These are phyloP conservation scores for Penicillium sp. DNA, from an alignment of 2,329 filamentous ascomycete species.

Conservation along the genomic window DNA sequence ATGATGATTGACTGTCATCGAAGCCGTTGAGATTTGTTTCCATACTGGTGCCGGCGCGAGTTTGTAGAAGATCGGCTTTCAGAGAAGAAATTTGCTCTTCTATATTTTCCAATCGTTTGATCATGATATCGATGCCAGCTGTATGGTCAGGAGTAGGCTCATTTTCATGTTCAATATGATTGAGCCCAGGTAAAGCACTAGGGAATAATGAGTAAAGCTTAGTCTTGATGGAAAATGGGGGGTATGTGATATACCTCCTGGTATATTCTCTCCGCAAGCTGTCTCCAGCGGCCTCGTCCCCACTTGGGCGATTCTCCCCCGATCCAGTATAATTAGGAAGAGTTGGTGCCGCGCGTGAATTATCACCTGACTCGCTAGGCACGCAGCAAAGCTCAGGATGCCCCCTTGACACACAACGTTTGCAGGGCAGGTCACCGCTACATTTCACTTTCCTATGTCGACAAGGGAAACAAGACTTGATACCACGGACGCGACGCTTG, in stretches of 20 bases:
- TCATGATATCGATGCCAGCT: not conserved
- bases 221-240: not conserved
- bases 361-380: not conserved
- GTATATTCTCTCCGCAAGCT: not conserved
- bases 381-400: slow-evolving; percentile 20
- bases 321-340: not conserved
- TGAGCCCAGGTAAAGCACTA: not conserved
- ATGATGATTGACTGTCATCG: not conserved
- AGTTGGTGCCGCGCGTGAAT: not conserved
- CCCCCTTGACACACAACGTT: slow-evolving; percentile 17
- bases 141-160: not conserved
- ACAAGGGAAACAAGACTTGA: slow-evolving; percentile 28
- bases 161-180: not conserved
- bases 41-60: not conserved
- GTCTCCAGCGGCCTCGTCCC: not conserved
- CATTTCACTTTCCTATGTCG: slow-evolving; percentile 25
- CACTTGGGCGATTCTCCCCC: not conserved
- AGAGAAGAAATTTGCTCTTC: slow-evolving; percentile 23
- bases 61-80: slow-evolving; percentile 18
- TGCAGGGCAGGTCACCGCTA: slow-evolving; percentile 17
- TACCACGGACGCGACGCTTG: slow-evolving; percentile 22
- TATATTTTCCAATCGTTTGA: slow-evolving; percentile 16
- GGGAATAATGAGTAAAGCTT: not conserved
- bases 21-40: not conserved
- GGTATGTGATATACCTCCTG: not conserved